Evolutionary conservation across 768 basidiomycete genomes (phyloP).

Genomic region (Lentinus brumalis): DNA sequence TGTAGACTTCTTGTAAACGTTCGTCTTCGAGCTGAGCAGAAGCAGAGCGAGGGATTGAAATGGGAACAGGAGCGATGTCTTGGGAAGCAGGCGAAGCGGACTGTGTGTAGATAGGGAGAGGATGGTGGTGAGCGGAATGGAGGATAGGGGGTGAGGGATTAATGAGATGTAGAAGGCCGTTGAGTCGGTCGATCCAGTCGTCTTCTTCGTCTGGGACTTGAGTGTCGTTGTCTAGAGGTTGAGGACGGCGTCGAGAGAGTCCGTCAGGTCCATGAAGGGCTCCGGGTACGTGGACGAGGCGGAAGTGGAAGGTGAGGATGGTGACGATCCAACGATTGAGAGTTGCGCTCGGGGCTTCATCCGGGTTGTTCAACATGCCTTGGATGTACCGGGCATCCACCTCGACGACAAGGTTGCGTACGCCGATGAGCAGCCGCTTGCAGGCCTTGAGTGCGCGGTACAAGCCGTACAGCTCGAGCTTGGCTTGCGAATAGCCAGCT

Average conservation of each 20-base stretch:
- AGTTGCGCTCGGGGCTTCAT: slow-evolving; percentile 37
- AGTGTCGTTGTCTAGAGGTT: neutral
- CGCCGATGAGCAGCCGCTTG: slow-evolving; percentile 29
- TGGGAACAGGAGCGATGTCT: no score
- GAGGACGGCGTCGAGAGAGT: slow-evolving; percentile 24
- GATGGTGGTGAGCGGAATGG: neutral
- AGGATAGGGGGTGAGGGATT: neutral
- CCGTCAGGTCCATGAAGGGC: slow-evolving; percentile 21
- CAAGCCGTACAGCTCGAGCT: slow-evolving; percentile 30
- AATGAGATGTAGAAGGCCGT: slow-evolving; percentile 10
- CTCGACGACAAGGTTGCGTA: slow-evolving; percentile 28
- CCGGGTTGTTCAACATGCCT: neutral
- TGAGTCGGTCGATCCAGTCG: slow-evolving; percentile 20
- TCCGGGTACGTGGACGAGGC: slow-evolving; percentile 39
- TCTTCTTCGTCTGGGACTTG: neutral
- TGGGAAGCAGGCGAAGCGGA: no score
- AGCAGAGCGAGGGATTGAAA: no score
- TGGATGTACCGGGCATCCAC: no score
- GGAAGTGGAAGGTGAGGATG: slow-evolving; percentile 39
- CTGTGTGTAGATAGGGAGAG: neutral
- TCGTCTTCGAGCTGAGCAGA: no score
- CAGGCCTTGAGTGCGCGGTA: slow-evolving; percentile 16
- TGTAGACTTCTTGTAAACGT: no score
- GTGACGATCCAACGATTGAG: slow-evolving; percentile 45
- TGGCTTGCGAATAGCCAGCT: slow-evolving; percentile 34